Base-by-base conservation (phyloP, 805 yeast species). In the Ogataea salicorniae region DNA sequence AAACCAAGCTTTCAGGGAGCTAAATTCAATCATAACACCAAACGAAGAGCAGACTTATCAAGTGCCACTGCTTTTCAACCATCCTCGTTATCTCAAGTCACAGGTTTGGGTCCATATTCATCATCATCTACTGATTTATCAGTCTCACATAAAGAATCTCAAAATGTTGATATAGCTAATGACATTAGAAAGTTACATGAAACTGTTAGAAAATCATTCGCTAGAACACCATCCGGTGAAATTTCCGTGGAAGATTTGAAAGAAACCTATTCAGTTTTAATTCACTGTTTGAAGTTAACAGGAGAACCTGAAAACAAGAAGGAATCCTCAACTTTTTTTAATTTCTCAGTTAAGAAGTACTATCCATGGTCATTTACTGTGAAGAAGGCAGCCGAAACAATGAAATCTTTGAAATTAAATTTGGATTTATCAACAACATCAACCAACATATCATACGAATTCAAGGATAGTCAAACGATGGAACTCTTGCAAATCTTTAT, bases 231-330 rank as follows among this genome's bases (percentile, higher is more conserved):
- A 0, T 66, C 63, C 26, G 87, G 85, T 0, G 66, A 71, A 22
- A 70, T 83, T 26, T 76, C 71, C 56, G 68, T 77, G 4, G 73
- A 74, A 39, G 90, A 86, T 55, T 55, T 86, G 39, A 79, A 79
- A 52, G 79, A 78, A 34, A 75, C 86, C 0, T 88, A 67, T 59
- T 73, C 87, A 0, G 65, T 81, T 31, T 52, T 77, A 54, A 43
- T 79, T 0, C 66, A 67, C 38, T 63, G 69, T 34, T 66, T 84
- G 31, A 59, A 73, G 7, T 58, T 79, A 34, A 64, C 61, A 26
- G 71, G 62, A 4, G 61, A 54, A 34, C 60, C 61, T 15, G 61
- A 44, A 13, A 16, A 17, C 13, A 34, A 35, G 5, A 48, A 43
- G 34, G 46, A 47, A 34, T 29, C 34, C 17, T 39, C 49, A 17